Evolutionary conservation across 805 yeast genomes (phyloP).

Genomic region (Cephaloascus albidus): DNA sequence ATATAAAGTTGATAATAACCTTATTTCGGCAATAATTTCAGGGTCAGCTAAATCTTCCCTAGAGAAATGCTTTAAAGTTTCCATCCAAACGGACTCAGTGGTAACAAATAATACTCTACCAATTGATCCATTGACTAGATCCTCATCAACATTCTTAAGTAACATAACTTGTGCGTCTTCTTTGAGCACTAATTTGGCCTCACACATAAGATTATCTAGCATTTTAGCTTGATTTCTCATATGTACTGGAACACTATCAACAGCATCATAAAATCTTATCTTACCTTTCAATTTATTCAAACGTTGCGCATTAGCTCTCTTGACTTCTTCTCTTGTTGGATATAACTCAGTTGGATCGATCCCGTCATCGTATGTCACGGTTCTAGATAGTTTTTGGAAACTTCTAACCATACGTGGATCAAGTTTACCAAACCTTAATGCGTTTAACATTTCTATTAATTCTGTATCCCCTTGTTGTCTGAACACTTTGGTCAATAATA

Average conservation of each 20-base stretch:
- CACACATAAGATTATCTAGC: slow-evolving; percentile 66
- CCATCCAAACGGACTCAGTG: slow-evolving; percentile 12
- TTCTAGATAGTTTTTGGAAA: slow-evolving; percentile 49
- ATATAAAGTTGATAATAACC: slow-evolving; percentile 19
- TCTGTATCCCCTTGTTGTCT: slow-evolving; percentile 78
- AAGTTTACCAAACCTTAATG: slow-evolving; percentile 66
- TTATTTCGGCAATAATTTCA: slow-evolving; percentile 10
- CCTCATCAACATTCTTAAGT: slow-evolving; percentile 68
- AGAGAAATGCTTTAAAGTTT: slow-evolving; percentile 7
- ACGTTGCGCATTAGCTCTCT: slow-evolving; percentile 53
- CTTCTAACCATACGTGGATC: slow-evolving; percentile 34
- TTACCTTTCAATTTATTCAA: slow-evolving; percentile 41
- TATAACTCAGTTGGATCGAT: slow-evolving; percentile 84
- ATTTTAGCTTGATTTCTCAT: slow-evolving; percentile 13
- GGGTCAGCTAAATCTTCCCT: slow-evolving; percentile 13
- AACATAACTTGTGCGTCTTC: slow-evolving; percentile 93
- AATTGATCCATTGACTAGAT: slow-evolving; percentile 82
- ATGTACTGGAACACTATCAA: slow-evolving; percentile 17
- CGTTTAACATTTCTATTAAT: slow-evolving; percentile 72
- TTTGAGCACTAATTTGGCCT: slow-evolving; percentile 51
- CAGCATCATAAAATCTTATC: slow-evolving; percentile 28
- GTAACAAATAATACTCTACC: slow-evolving; percentile 53
- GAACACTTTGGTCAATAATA: slow-evolving; percentile 70
- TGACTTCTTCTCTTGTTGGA: slow-evolving; percentile 83
- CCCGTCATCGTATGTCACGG: slow-evolving; percentile 56